A percentile compares a stretch with the other conserved stretches of the same genome.
Evolutionary conservation across 805 yeast species (phyloP).

Genomic region (Starmera caribaea): DNA sequence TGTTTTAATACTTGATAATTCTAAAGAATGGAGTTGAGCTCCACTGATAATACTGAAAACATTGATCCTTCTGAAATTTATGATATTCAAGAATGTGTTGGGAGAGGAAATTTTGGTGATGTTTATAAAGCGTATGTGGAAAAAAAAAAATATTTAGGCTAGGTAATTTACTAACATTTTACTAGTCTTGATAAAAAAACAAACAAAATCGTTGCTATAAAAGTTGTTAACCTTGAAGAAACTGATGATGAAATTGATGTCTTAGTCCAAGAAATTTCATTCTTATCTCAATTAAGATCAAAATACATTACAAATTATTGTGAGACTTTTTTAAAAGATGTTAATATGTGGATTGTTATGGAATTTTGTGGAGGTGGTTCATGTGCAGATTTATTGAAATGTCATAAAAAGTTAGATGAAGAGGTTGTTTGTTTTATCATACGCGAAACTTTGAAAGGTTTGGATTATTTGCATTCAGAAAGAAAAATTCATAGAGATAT

Average conservation of each 20-base stretch:
- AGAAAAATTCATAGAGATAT: constrained; percentile 82
- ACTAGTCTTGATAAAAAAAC: constrained; percentile 14
- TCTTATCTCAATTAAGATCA: constrained; percentile 58
- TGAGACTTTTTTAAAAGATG: constrained; percentile 55
- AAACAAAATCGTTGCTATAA: constrained; percentile 62
- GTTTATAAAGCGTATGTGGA: constrained; percentile 50
- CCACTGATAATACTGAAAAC: not conserved
- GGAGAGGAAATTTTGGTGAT: constrained; percentile 82
- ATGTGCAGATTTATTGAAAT: constrained; percentile 62
- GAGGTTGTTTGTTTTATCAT: constrained; percentile 51
- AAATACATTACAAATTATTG: constrained; percentile 52
- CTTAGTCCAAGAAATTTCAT: constrained; percentile 67
- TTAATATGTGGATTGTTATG: constrained; percentile 82
- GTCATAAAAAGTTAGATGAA: constrained; percentile 46
- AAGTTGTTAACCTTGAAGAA: constrained; percentile 73
- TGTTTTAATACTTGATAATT: not conserved
- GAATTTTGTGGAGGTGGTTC: constrained; percentile 96
- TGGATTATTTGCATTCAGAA: constrained; percentile 67
- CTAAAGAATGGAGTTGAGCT: not conserved
- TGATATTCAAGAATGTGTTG: constrained; percentile 48
- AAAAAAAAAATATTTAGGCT: not conserved
- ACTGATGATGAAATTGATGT: constrained; percentile 66
- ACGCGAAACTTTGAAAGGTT: constrained; percentile 56
- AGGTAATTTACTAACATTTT: not conserved
- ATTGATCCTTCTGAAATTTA: constrained; percentile 21